These are phyloP conservation scores for Ogataea pignaliae DNA, from an alignment of 805 yeast genomes.

Conservation along the genomic window DNA sequence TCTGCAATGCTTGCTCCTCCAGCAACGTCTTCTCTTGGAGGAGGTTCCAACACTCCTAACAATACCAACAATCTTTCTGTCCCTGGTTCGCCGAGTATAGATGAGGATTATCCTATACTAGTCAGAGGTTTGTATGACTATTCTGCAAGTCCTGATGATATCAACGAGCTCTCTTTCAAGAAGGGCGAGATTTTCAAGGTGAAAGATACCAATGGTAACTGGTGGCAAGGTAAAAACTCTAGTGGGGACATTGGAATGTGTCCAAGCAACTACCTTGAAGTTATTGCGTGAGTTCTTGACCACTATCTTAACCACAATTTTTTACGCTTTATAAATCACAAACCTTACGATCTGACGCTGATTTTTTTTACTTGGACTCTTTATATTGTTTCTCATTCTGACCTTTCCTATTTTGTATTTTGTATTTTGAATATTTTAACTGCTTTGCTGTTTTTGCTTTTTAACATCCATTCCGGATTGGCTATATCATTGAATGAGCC, in stretches of 20 bases:
- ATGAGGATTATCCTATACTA: constrained; percentile 65
- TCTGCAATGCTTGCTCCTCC: constrained; percentile 1
- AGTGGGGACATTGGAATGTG: constrained; percentile 95
- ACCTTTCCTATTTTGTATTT: too few species aligned
- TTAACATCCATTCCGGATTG: too few species aligned
- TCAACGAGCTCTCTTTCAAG: constrained; percentile 83
- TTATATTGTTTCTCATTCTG: too few species aligned
- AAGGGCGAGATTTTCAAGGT: constrained; percentile 91
- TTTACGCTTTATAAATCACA: not conserved
- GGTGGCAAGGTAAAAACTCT: constrained; percentile 96
- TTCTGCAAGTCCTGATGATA: constrained; percentile 87
- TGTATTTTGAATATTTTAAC: too few species aligned
- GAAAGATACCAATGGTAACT: constrained; percentile 88
- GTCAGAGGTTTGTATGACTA: constrained; percentile 87
- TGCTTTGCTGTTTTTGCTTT: too few species aligned
- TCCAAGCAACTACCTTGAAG: constrained; percentile 89
- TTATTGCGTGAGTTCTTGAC: constrained; percentile 37
- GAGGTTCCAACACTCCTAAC: too few species aligned
- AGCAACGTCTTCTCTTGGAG: too few species aligned
- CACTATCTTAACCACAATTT: not conserved
- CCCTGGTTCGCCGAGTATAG: not conserved
- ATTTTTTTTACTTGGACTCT: too few species aligned
- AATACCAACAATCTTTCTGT: not conserved
- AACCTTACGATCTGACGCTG: not conserved
- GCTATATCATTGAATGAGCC: too few species aligned